These are phyloP conservation scores for Psidium guajava DNA, from an alignment of 345 rosid species.

Conservation along the genomic window DNA sequence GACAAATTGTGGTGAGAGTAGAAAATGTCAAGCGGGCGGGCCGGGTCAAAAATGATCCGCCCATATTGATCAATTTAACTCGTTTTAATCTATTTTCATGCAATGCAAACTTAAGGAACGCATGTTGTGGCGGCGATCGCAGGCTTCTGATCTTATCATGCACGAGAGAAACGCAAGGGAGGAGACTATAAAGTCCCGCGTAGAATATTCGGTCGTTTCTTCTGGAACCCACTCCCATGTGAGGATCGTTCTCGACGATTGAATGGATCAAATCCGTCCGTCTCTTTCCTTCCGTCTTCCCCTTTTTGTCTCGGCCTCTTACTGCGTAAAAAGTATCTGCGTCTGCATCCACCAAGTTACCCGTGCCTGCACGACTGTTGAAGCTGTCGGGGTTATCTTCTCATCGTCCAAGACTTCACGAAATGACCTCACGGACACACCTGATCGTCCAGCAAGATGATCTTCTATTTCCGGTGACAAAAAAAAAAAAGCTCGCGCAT, in stretches of 20 bases:
- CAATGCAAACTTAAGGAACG: too few relatives aligned
- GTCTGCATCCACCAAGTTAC: neutral
- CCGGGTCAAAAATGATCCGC: too few relatives aligned
- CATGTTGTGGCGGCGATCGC: neutral
- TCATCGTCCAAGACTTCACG: neutral
- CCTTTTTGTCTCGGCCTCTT: neutral
- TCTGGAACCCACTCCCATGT: neutral
- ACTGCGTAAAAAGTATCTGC: neutral
- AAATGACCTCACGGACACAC: neutral
- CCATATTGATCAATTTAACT: too few relatives aligned
- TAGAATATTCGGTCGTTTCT: neutral
- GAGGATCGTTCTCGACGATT: neutral
- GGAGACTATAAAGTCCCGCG: neutral
- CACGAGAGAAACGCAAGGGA: neutral
- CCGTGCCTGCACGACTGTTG: neutral
- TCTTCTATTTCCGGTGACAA: neutral
- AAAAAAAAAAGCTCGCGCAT: neutral
- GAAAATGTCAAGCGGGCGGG: too few relatives aligned
- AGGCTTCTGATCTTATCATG: neutral
- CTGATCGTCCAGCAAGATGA: neutral
- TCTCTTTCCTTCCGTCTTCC: neutral
- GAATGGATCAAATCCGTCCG: neutral
- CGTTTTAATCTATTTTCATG: too few relatives aligned
- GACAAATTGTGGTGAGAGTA: too few relatives aligned
- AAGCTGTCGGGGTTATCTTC: neutral